Evolutionary conservation across 2,329 filamentous ascomycete genomes (phyloP).

Genomic region (Epichloe bromicola): DNA sequence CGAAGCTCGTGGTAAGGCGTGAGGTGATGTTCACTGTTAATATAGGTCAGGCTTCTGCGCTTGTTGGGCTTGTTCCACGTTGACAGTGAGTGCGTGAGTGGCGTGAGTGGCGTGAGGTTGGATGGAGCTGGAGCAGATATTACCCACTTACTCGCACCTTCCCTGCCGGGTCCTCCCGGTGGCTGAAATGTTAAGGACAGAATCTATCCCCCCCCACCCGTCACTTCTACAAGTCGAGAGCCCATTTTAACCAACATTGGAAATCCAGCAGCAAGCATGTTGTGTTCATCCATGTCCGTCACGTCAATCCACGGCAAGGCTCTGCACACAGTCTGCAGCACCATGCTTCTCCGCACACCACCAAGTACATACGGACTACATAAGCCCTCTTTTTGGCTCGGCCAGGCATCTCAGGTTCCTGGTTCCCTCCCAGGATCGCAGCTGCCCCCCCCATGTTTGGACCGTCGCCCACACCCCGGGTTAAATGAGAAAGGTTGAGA

Average conservation of each 20-base stretch:
- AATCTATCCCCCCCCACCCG: too few relatives aligned
- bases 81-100: too few relatives aligned
- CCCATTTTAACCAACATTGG: neutral
- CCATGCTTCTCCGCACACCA: neutral
- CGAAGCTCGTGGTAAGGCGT: neutral
- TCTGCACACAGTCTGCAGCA: neutral
- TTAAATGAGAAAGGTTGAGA: neutral
- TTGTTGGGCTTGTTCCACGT: neutral
- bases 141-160: neutral
- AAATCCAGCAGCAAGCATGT: neutral
- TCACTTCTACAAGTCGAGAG: neutral
- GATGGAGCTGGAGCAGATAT: too few relatives aligned
- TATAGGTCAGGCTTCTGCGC: neutral
- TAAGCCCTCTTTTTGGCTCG: neutral
- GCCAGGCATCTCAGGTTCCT: neutral
- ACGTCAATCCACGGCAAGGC: neutral
- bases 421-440: neutral
- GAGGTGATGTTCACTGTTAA: neutral
- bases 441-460: neutral
- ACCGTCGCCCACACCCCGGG: neutral
- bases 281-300: neutral
- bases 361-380: neutral
- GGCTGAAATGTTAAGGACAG: neutral
- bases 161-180: conserved; percentile 6
- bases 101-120: too few relatives aligned